Percentiles rank a stretch among this genome's conserved stretches.
phyloP scores from a whole-genome alignment of 768 basidiomycete species.

The Tulasnella sp. region DNA sequence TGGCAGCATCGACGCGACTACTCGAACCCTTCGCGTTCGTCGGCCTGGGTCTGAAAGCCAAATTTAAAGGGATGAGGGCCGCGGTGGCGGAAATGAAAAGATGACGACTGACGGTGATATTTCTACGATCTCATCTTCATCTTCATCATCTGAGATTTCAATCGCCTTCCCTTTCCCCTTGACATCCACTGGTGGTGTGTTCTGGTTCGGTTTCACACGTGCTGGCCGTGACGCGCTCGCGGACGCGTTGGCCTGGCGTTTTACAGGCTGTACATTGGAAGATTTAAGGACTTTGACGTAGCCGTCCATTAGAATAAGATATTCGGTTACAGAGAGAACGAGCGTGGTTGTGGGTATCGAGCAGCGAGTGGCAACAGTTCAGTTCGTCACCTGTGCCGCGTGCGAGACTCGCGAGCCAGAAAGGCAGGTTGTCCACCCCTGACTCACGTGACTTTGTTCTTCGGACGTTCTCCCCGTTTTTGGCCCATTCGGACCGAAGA shows the following conservation, averaged over 20 bases:
- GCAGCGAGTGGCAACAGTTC: neutral
- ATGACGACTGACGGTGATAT: neutral
- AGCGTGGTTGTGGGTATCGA: constrained; percentile 8
- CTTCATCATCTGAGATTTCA: constrained; percentile 10
- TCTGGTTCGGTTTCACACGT: neutral
- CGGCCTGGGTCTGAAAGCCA: neutral
- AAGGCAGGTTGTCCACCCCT: neutral
- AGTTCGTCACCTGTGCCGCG: neutral
- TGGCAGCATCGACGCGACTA: constrained; percentile 1
- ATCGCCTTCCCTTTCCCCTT: constrained; percentile 11
- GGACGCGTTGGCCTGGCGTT: neutral
- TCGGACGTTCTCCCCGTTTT: constrained; percentile 9
- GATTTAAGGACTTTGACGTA: constrained; percentile 11
- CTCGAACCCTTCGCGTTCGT: constrained; percentile 7
- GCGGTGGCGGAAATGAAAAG: neutral
- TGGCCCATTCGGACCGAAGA: constrained; percentile 8
- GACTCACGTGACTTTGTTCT: neutral
- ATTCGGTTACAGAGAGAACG: neutral
- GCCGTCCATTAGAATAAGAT: neutral
- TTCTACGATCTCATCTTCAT: constrained; percentile 16
- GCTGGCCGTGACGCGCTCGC: neutral
- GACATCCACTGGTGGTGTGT: neutral
- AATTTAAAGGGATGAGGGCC: neutral
- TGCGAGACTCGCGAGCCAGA: neutral
- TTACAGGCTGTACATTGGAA: constrained; percentile 18